A percentile compares a stretch with the other conserved stretches of the same genome.
Evolutionary conservation across 139 green algal species (phyloP).

Genomic region (Closterium sp.): DNA sequence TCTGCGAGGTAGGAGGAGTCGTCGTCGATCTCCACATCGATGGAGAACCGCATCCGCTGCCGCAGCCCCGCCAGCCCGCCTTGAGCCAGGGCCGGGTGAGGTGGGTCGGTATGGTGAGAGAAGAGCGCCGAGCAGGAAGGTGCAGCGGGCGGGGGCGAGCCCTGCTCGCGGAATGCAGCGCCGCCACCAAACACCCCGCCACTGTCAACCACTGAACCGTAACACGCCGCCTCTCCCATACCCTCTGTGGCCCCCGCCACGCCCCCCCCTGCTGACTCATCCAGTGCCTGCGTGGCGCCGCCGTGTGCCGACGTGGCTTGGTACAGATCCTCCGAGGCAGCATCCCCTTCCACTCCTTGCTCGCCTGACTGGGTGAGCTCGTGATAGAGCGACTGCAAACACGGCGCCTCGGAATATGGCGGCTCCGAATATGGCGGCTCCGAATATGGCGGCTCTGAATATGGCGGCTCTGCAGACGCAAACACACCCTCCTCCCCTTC

Average conservation of each 20-base stretch:
- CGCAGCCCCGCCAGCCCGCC: not conserved
- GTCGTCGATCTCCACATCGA: not conserved
- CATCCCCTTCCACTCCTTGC: not conserved
- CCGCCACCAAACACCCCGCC: too few relatives aligned
- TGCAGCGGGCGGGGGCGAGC: too few relatives aligned
- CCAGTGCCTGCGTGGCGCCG: not conserved
- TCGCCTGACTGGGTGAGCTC: not conserved
- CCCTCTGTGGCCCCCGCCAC: not conserved
- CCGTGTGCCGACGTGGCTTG: not conserved
- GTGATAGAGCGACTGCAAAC: not conserved
- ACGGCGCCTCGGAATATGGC: not conserved
- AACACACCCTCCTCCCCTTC: not conserved
- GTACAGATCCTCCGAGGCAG: not conserved
- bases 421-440: not conserved
- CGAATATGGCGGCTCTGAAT: not conserved
- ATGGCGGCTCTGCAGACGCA: not conserved
- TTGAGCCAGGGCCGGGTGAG: not conserved
- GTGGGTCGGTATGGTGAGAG: not conserved
- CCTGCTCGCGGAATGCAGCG: too few relatives aligned
- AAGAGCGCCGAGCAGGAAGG: too few relatives aligned
- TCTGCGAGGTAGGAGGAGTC: not conserved
- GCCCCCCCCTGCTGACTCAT: not conserved
- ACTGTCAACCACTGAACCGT: too few relatives aligned
- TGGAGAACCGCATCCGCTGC: not conserved
- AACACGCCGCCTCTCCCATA: too few relatives aligned